Conservation (phyloP, 192 early-diverging fungal genomes). For the Coemansia sp. region DNA sequence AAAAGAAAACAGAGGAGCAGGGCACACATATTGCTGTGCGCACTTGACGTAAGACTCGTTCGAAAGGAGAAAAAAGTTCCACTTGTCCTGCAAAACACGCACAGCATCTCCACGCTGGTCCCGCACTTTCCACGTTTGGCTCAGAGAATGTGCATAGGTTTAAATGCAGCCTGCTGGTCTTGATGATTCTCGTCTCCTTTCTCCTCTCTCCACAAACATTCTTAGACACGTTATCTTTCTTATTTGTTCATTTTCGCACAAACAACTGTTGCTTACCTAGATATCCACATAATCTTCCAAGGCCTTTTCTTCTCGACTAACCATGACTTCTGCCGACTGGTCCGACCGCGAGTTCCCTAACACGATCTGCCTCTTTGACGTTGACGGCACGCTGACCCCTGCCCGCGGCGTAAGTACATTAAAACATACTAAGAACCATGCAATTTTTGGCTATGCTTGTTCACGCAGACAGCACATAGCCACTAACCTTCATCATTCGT, state of each 20-base stretch:
- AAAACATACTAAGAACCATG: not conserved
- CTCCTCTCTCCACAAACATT: not conserved
- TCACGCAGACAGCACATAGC: not conserved
- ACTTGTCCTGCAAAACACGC: no score
- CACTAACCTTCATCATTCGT: not conserved
- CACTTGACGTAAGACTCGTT: no score
- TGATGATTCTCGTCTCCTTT: conserved; percentile 2
- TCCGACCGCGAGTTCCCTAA: conserved; percentile 67
- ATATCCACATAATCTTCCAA: no score
- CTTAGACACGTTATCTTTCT: not conserved
- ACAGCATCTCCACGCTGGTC: no score
- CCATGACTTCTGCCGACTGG: conserved; percentile 46
- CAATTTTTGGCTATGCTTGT: not conserved
- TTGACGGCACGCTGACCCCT: conserved; percentile 96
- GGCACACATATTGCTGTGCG: no score
- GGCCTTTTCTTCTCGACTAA: not conserved
- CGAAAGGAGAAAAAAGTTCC: no score
- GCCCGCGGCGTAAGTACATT: conserved; percentile 75
- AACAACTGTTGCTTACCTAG: no score
- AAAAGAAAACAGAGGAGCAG: no score
- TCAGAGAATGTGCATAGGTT: no score
- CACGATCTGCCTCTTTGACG: conserved; percentile 91
- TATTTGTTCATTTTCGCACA: not conserved
- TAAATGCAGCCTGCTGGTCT: not conserved
- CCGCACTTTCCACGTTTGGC: no score